phyloP scores from a whole-genome alignment of 768 basidiomycete species.

The Termitomyces sp. region DNA sequence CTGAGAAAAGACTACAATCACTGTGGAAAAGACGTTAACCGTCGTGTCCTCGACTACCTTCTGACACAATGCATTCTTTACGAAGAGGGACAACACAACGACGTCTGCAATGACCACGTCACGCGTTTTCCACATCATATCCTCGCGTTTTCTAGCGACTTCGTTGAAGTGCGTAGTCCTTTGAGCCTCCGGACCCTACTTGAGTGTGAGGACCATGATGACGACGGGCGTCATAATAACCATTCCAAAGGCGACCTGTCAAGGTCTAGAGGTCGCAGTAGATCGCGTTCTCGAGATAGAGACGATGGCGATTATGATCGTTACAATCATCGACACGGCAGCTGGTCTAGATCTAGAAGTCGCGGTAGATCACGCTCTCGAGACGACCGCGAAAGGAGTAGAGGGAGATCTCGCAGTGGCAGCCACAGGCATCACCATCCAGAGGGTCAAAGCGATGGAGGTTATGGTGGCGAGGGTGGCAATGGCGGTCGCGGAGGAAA shows the following conservation, averaged over 20 bases:
- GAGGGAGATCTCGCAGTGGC: not conserved
- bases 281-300: not conserved
- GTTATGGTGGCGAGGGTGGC: not conserved
- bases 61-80: conserved; percentile 14
- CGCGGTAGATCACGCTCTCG: not conserved
- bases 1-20: conserved; percentile 9
- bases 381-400: not conserved
- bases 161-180: not conserved
- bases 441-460: not conserved
- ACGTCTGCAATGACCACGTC: conserved; percentile 9
- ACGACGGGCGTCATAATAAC: not conserved
- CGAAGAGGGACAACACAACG: conserved; percentile 1
- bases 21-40: conserved; percentile 11
- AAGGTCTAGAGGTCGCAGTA: conserved; percentile 1
- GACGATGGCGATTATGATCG: not conserved
- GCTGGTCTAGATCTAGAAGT: not conserved
- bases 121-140: conserved; percentile 12
- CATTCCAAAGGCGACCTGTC: not conserved
- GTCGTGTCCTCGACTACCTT: conserved; percentile 12
- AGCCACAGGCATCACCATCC: not conserved
- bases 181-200: conserved; percentile 9
- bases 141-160: conserved; percentile 9
- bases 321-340: not conserved
- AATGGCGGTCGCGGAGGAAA: not conserved
- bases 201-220: conserved; percentile 8